Evolutionary conservation across 208 protist genomes (phyloP).

Genomic region (Trypanosoma lewisi): DNA sequence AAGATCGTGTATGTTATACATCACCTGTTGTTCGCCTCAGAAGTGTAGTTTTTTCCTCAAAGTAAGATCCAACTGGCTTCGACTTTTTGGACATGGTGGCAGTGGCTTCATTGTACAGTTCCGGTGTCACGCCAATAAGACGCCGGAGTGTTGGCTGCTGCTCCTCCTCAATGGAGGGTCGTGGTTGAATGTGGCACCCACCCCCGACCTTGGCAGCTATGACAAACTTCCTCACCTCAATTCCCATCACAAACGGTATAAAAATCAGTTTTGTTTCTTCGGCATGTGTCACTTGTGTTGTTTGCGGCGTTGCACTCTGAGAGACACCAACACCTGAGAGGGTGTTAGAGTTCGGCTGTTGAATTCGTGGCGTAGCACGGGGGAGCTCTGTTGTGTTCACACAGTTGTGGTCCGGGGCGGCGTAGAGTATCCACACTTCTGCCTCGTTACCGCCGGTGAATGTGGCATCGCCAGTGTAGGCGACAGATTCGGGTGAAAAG

Average conservation of each 20-base stretch:
- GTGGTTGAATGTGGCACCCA: constrained; percentile 48
- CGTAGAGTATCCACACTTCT: constrained; percentile 86
- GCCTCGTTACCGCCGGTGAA: constrained; percentile 35
- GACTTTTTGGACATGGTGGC: constrained; percentile 27
- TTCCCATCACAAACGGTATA: constrained; percentile 60
- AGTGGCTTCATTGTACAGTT: constrained; percentile 45
- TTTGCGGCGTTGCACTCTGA: not conserved
- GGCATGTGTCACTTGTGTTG: not conserved
- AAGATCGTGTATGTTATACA: not conserved
- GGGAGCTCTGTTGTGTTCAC: constrained; percentile 44
- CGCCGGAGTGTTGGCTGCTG: constrained; percentile 45
- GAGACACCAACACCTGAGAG: not conserved
- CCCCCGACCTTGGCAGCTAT: constrained; percentile 21
- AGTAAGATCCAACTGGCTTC: constrained; percentile 53
- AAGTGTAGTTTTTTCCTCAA: constrained; percentile 15
- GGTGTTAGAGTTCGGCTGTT: not conserved
- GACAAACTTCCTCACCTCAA: constrained; percentile 60
- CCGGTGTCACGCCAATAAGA: constrained; percentile 60
- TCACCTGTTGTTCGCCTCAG: not conserved
- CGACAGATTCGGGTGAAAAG: constrained; percentile 35
- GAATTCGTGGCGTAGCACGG: not conserved
- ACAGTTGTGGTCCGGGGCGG: constrained; percentile 73
- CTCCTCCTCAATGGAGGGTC: constrained; percentile 57
- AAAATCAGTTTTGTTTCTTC: constrained; percentile 27
- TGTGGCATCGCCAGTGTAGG: constrained; percentile 49